Evolutionary conservation across 169 alveolate genomes (phyloP).

Genomic region (Cryptosporidium muris): DNA sequence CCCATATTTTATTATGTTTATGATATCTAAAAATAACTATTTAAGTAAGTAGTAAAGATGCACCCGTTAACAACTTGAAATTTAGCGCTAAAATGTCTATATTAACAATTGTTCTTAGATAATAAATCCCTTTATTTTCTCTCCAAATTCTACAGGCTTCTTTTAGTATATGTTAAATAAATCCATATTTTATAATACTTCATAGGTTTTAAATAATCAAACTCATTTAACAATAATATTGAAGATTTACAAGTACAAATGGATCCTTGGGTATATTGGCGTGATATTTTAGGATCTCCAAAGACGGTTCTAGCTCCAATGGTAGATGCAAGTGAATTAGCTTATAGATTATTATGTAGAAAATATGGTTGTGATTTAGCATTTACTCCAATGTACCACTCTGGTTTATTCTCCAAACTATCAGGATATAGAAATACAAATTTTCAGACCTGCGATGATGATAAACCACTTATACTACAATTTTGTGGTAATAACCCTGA

Average conservation of each 20-base stretch:
- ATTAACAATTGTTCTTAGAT: no score
- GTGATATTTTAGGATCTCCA: constrained; percentile 74
- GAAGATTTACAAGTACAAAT: no score
- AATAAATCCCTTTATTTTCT: no score
- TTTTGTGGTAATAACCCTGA: constrained; percentile 91
- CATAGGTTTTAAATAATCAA: no score
- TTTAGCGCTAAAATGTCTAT: no score
- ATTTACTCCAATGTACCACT: constrained; percentile 91
- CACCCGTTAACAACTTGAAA: no score
- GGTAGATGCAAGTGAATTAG: constrained; percentile 82
- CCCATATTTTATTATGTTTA: background rate
- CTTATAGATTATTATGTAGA: constrained; percentile 85
- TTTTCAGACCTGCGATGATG: constrained; percentile 74
- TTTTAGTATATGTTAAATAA: no score
- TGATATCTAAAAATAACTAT: background rate
- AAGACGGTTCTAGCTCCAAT: constrained; percentile 83
- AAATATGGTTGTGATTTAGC: constrained; percentile 87
- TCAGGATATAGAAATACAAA: constrained; percentile 71
- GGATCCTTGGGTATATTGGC: constrained; percentile 59
- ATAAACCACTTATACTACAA: constrained; percentile 84
- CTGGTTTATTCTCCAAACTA: constrained; percentile 78
- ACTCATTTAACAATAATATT: no score
- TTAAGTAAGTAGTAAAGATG: no score
- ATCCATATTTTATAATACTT: no score
- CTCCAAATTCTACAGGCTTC: no score